These are phyloP conservation scores for Lunasporangiospora selenospora DNA, from an alignment of 192 early-diverging fungal genomes.

Conservation along the genomic window DNA sequence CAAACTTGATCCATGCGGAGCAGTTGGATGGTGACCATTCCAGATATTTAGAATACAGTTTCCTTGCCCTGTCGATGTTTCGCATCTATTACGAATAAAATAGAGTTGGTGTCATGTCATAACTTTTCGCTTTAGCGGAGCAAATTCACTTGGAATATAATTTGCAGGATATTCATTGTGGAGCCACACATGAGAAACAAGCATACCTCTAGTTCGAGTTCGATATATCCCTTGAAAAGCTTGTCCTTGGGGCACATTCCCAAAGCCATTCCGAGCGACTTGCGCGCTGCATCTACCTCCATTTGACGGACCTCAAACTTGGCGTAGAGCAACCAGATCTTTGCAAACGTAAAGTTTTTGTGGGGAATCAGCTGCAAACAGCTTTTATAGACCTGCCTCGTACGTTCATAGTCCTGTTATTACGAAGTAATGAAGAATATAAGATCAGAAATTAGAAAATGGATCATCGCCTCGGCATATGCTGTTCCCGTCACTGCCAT, in stretches of 20 bases:
- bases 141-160: no score
- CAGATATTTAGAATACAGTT: conserved; percentile 90
- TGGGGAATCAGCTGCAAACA: conserved; percentile 92
- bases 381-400: conserved; percentile 83
- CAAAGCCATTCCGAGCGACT: conserved; percentile 76
- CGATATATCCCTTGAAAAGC: conserved; percentile 97
- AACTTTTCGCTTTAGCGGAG: no score
- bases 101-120: no score
- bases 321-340: conserved; percentile 95
- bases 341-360: conserved; percentile 94
- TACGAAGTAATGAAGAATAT: background rate
- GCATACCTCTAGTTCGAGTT: conserved; percentile 82
- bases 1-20: conserved; percentile 96
- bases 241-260: conserved; percentile 86
- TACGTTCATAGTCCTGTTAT: conserved; percentile 74
- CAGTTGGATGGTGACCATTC: conserved; percentile 89
- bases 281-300: conserved; percentile 78
- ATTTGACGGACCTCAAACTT: conserved; percentile 87
- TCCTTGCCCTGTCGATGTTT: conserved; percentile 93
- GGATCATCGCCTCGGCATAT: background rate
- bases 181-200: background rate
- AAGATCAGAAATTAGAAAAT: background rate
- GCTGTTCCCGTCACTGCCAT: background rate
- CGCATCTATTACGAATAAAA: conserved; percentile 60
- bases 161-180: no score